Evolutionary conservation across 495 filamentous ascomycete species (phyloP).

Genomic region (Penicillium bialowiezense): DNA sequence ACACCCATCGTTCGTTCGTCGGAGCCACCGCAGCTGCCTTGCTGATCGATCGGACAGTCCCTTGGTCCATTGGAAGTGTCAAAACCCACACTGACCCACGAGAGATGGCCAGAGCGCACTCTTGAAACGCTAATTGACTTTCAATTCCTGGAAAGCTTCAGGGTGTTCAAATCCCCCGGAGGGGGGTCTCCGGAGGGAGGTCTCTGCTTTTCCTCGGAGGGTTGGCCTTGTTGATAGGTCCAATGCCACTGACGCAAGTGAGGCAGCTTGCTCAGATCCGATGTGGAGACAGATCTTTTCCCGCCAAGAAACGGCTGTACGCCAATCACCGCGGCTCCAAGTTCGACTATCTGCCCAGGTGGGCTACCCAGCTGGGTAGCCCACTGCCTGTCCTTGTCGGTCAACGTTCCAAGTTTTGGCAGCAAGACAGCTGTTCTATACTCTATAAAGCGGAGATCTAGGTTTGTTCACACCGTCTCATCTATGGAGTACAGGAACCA

Average conservation of each 20-base stretch:
- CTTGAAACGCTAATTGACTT: constrained; percentile 14
- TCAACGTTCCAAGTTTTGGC: constrained; percentile 9
- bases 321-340: constrained; percentile 3
- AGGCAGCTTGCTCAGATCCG: constrained; percentile 5
- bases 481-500: constrained; percentile 1
- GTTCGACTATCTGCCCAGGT: too few relatives aligned
- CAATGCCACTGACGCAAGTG: neutral
- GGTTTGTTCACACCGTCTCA: constrained; percentile 10
- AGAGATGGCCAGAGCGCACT: neutral
- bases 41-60: constrained; percentile 1
- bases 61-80: neutral
- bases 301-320: constrained; percentile 9
- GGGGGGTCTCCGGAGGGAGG: too few relatives aligned
- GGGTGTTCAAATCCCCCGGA: too few relatives aligned
- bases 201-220: neutral
- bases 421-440: neutral
- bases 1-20: neutral
- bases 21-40: neutral
- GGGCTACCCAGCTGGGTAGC: too few relatives aligned
- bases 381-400: constrained; percentile 5
- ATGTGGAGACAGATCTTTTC: constrained; percentile 19
- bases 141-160: constrained; percentile 14
- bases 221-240: neutral
- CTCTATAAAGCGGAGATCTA: constrained; percentile 18
- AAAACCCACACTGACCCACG: neutral